Evolutionary conservation across 208 protist species (phyloP).

Genomic region (Wallacemonas sp.): DNA sequence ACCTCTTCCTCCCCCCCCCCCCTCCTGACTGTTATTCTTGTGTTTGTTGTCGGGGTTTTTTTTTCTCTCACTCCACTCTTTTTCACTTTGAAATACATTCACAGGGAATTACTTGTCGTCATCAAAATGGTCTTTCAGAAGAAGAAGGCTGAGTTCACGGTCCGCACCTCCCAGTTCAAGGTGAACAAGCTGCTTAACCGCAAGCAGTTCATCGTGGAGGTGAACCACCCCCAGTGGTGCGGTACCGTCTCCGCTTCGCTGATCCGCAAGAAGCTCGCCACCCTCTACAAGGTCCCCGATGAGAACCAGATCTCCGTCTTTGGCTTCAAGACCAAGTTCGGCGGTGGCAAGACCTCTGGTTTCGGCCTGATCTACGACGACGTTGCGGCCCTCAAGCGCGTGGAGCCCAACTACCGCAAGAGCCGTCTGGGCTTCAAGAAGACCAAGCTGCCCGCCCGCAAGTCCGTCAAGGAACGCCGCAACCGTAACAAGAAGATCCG

Average conservation of each 20-base stretch:
- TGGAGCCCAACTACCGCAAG: constrained; percentile 98
- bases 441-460: constrained; percentile 90
- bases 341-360: constrained; percentile 98
- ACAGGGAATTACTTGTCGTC: constrained; percentile 38
- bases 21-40: too few species aligned
- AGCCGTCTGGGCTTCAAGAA: constrained; percentile 93
- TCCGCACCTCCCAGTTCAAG: constrained; percentile 98
- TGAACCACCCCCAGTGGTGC: constrained; percentile 87
- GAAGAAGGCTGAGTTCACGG: constrained; percentile 90
- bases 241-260: constrained; percentile 94
- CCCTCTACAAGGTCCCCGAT: constrained; percentile 98
- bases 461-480: constrained; percentile 99
- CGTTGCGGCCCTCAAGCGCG: constrained; percentile 93
- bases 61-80: neutral
- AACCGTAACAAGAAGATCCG: constrained; percentile 99
- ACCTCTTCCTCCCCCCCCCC: neutral
- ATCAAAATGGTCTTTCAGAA: constrained; percentile 89
- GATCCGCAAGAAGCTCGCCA: constrained; percentile 94
- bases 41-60: too few species aligned
- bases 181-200: constrained; percentile 99
- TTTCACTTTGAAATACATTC: neutral
- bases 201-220: constrained; percentile 98
- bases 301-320: constrained; percentile 96
- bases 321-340: constrained; percentile 99
- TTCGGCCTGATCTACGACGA: constrained; percentile 99